phyloP scores from a whole-genome alignment of 2,329 filamentous ascomycete species.

The Cladobotryum mycophilum region DNA sequence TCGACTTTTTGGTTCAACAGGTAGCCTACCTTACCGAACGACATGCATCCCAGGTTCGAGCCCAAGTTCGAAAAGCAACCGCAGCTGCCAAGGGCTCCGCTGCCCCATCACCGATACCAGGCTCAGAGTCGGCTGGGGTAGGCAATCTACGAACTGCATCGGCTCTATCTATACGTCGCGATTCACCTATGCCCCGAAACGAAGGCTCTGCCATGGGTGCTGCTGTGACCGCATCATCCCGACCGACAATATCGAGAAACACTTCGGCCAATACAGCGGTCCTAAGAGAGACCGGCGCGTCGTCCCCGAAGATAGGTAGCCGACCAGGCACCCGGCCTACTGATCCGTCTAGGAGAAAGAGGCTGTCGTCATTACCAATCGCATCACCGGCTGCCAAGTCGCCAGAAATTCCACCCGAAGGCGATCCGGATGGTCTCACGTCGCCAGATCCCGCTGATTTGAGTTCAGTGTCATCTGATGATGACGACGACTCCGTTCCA shows the following conservation, averaged over 20 bases:
- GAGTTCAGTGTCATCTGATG: constrained; percentile 32
- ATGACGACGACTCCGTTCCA: constrained; percentile 44
- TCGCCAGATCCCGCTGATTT: constrained; percentile 33
- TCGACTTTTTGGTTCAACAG: constrained; percentile 86
- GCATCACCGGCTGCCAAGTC: constrained; percentile 20
- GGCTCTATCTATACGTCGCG: constrained; percentile 50
- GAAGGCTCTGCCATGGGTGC: constrained; percentile 31
- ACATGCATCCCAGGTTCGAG: constrained; percentile 82
- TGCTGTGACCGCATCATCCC: constrained; percentile 38
- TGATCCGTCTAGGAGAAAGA: constrained; percentile 29
- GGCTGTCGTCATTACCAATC: constrained; percentile 42
- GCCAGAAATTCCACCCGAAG: constrained; percentile 15
- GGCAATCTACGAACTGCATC: constrained; percentile 42
- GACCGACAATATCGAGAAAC: constrained; percentile 41
- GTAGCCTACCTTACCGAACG: constrained; percentile 90
- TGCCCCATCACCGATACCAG: constrained; percentile 51
- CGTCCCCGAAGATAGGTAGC: constrained; percentile 24
- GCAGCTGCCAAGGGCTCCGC: constrained; percentile 48
- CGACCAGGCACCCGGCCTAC: constrained; percentile 16
- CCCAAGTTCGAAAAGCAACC: constrained; percentile 75
- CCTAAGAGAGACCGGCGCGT: constrained; percentile 29
- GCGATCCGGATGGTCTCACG: constrained; percentile 18
- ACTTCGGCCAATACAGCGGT: constrained; percentile 41
- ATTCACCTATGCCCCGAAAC: constrained; percentile 46
- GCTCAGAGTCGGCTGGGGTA: constrained; percentile 36